Percentiles rank a stretch among this genome's conserved stretches.
These are phyloP conservation scores for Syzygium aqueum DNA, from an alignment of 345 rosid species.

Conservation along the genomic window DNA sequence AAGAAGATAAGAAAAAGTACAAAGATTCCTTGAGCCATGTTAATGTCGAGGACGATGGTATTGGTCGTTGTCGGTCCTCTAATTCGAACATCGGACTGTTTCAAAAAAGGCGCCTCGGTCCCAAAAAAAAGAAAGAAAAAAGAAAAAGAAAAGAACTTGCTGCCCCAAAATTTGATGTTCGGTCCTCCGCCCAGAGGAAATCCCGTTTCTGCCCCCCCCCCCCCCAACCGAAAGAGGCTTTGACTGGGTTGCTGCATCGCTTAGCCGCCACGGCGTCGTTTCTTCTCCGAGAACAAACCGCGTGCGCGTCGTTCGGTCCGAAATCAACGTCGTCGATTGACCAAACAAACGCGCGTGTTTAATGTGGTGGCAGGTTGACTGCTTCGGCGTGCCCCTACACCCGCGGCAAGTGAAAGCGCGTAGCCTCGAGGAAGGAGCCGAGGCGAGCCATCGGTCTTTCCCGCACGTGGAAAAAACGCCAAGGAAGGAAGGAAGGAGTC, in stretches of 20 bases:
- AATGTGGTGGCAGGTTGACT: constrained; percentile 31
- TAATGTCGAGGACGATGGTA: not conserved
- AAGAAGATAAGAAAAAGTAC: not conserved
- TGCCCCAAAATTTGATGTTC: too few relatives aligned
- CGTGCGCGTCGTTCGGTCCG: not conserved
- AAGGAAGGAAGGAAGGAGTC: not conserved
- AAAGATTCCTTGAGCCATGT: not conserved
- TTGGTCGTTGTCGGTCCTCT: not conserved
- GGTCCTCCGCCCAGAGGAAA: too few relatives aligned
- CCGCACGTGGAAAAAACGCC: not conserved
- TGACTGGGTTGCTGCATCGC: too few relatives aligned
- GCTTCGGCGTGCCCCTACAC: constrained; percentile 15
- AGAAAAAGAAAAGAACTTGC: too few relatives aligned
- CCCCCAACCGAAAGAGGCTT: too few relatives aligned
- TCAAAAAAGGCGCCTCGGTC: too few relatives aligned
- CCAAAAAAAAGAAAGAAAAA: too few relatives aligned
- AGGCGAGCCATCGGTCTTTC: not conserved
- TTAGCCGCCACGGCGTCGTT: not conserved
- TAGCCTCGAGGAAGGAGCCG: not conserved
- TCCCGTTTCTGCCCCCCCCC: too few relatives aligned
- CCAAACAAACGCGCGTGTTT: not conserved
- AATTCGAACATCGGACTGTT: not conserved
- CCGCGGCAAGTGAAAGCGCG: not conserved
- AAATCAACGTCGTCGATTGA: not conserved
- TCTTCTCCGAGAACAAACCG: not conserved